Evolutionary conservation across 1,284 basidiomycete species (phyloP), one percentile per base, ranked within the genome.

Genomic region (Ceratobasidium sp.): DNA sequence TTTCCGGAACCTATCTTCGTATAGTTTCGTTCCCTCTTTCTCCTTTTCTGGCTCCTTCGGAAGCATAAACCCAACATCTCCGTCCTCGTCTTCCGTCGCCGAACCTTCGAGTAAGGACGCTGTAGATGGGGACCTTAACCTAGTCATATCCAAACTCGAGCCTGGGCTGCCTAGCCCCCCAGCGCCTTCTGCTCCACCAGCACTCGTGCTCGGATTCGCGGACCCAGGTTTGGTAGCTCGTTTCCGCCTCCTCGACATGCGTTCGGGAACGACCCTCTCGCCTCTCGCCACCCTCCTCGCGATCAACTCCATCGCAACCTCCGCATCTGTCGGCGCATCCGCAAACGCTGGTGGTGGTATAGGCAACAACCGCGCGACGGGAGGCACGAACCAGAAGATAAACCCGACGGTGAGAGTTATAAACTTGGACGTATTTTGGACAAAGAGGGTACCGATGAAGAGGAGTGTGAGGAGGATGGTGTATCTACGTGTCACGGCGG

Each of bases 301-400:
- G 47, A 92, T 91, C 11, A 92, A 79, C 44, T 90, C 86, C 88
- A 91, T 91, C 0, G 91, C 90, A 78, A 89, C 83, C 72, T 92
- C 89, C 1, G 88, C 86, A 78, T 92, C 90, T 5, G 89, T 91
- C 0, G 90, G 90, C 6, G 86, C 86, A 75, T 88, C 85, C 31
- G 78, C 77, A 59, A 91, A 85, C 2, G 84, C 81, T 4, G 84
- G 82, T 17, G 88, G 88, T 17, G 89, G 73, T 44, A 86, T 62
- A 67, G 67, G 67, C 27, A 72, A 22, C 9, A 24, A 56, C 44
- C n/a, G 29, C n/a, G 51, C 56, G 17, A 72, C 31, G 6, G 67
- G 67, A 31, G 67, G 67, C 7, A 72, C 29, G 44, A 72, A 72
- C 67, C 67, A 72, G 56, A 59, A 75, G 80, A 81, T 44, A 44